Conservation (phyloP, 352 stramenopile species). For the Pythium monospermum region DNA sequence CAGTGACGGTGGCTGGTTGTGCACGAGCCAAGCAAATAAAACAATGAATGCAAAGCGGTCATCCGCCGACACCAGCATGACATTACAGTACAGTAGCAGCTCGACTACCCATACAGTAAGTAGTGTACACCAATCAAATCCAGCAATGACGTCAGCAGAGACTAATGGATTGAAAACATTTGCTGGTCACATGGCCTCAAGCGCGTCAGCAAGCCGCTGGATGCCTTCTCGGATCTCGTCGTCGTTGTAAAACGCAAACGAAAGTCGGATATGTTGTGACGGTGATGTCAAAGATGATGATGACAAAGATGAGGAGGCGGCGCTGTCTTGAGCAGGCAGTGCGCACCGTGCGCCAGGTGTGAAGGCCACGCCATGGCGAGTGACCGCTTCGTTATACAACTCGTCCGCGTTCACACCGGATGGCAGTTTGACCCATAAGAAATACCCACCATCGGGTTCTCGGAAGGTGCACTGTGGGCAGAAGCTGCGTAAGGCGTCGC, state of each 20-base stretch:
- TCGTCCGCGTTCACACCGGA: constrained; percentile 35
- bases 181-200: constrained; percentile 14
- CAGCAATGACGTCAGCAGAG: no score
- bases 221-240: constrained; percentile 68
- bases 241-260: constrained; percentile 77
- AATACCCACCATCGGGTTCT: constrained; percentile 75
- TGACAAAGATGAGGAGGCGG: not conserved
- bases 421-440: constrained; percentile 74
- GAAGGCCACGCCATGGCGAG: constrained; percentile 65
- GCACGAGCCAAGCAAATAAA: no score
- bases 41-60: no score
- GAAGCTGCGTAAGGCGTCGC: constrained; percentile 31
- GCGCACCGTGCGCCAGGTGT: constrained; percentile 66
- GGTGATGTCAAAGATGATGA: not conserved
- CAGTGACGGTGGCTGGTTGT: no score
- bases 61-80: no score
- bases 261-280: constrained; percentile 39
- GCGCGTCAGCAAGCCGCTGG: constrained; percentile 36
- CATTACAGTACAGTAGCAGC: no score
- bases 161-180: not conserved
- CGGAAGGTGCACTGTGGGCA: constrained; percentile 45
- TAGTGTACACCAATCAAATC: no score
- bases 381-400: constrained; percentile 43
- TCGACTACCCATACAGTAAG: no score
- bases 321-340: constrained; percentile 18